Conservation (phyloP, 352 stramenopile genomes). For the Globisporangium solare region DNA sequence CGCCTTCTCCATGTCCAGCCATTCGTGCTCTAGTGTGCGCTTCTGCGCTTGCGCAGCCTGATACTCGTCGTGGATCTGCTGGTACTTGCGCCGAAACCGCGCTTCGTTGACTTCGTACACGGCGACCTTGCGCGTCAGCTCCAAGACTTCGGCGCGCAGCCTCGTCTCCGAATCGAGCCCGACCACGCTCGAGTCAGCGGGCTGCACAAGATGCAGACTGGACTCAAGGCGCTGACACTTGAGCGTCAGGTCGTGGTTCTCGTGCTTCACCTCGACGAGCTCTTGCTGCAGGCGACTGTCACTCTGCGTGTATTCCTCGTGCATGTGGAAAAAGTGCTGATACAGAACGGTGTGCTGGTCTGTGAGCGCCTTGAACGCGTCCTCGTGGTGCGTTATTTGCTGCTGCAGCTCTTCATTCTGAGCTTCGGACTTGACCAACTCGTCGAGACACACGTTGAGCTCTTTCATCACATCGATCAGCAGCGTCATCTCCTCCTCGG, state of each 20-base stretch:
- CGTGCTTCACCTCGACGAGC: conserved; percentile 28
- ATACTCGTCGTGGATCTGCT: conserved; percentile 49
- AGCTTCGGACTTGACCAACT: conserved; percentile 38
- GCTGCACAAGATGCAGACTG: conserved; percentile 38
- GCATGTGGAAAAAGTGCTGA: conserved; percentile 65
- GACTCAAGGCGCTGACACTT: conserved; percentile 58
- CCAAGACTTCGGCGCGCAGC: conserved; percentile 43
- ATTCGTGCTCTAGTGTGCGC: conserved; percentile 53
- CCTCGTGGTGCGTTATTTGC: conserved; percentile 45
- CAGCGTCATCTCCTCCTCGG: conserved; percentile 46
- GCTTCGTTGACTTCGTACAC: conserved; percentile 82
- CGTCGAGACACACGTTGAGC: conserved; percentile 65
- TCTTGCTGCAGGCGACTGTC: conserved; percentile 33
- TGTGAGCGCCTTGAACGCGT: conserved; percentile 48
- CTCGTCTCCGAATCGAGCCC: conserved; percentile 24
- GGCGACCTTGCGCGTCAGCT: conserved; percentile 73
- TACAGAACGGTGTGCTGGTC: conserved; percentile 76
- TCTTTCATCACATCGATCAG: conserved; percentile 61
- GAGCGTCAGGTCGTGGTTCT: conserved; percentile 38
- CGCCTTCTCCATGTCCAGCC: conserved; percentile 85
- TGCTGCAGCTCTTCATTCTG: conserved; percentile 45
- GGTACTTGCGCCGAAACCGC: conserved; percentile 57
- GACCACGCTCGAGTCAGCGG: conserved; percentile 9
- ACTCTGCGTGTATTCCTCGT: conserved; percentile 35
- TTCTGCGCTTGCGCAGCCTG: conserved; percentile 25